These are phyloP conservation scores for Cicer judaicum DNA, from an alignment of 306 rosid genomes.

Conservation along the genomic window DNA sequence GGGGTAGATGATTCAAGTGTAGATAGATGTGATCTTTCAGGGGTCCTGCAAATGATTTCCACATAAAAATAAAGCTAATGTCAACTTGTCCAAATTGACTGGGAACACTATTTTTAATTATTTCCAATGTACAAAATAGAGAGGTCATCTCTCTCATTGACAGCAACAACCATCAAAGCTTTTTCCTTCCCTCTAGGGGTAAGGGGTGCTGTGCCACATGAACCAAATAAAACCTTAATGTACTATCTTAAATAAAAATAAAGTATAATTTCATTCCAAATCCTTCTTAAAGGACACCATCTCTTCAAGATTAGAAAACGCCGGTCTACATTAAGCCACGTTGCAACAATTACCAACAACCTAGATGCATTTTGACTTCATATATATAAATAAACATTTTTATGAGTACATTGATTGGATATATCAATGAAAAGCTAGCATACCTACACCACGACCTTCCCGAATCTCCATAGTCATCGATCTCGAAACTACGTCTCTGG, in stretches of 20 bases:
- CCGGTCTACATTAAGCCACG: background rate
- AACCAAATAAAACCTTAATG: background rate
- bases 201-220: background rate
- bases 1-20: constrained; percentile 97
- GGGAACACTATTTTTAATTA: background rate
- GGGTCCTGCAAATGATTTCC: constrained; percentile 69
- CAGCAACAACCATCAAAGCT: background rate
- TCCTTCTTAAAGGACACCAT: background rate
- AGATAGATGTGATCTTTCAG: constrained; percentile 98
- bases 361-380: constrained; percentile 22
- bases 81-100: constrained; percentile 15
- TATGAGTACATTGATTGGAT: constrained; percentile 3
- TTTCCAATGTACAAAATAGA: constrained; percentile 19
- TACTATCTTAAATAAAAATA: background rate
- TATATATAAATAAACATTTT: constrained; percentile 2
- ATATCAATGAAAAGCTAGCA: constrained; percentile 30
- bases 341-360: background rate
- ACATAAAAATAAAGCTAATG: background rate
- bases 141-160: background rate
- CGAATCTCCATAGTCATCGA: constrained; percentile 99
- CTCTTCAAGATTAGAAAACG: background rate
- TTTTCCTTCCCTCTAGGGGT: background rate
- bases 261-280: background rate
- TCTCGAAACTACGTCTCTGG: constrained; percentile 93
- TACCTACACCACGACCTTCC: constrained; percentile 99